These are phyloP conservation scores for Lactifluus rugatus DNA, from an alignment of 768 basidiomycete genomes.

Conservation along the genomic window DNA sequence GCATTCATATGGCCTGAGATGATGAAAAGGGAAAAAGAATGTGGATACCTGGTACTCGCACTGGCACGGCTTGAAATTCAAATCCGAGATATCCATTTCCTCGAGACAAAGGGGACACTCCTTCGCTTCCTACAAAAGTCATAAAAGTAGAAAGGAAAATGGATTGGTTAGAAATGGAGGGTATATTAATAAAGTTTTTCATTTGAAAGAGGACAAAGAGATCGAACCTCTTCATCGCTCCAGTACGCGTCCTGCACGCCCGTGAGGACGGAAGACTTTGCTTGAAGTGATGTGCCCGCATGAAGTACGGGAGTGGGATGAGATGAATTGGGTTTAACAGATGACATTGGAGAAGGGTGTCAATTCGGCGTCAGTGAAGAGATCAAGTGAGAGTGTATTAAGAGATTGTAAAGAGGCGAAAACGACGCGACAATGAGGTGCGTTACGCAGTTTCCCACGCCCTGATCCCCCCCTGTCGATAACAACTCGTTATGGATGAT, in stretches of 20 bases:
- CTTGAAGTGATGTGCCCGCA: constrained; percentile 59
- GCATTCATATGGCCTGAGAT: constrained; percentile 8
- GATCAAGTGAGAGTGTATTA: background rate
- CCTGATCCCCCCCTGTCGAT: background rate
- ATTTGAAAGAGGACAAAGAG: constrained; percentile 28
- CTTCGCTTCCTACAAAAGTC: constrained; percentile 71
- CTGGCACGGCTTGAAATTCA: constrained; percentile 98
- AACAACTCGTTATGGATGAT: constrained; percentile 23
- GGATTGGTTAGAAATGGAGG: background rate
- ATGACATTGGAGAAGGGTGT: constrained; percentile 31
- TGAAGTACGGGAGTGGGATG: constrained; percentile 69
- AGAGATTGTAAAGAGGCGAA: background rate
- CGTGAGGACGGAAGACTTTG: constrained; percentile 77
- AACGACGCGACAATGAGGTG: constrained; percentile 21
- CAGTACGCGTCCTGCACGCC: constrained; percentile 95
- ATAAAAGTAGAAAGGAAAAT: background rate
- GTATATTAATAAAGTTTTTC: background rate
- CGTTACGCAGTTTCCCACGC: constrained; percentile 3
- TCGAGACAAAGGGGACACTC: constrained; percentile 98
- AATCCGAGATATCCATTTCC: constrained; percentile 97
- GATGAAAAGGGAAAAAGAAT: background rate
- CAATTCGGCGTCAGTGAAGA: background rate
- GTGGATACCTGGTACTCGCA: constrained; percentile 88
- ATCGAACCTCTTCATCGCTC: constrained; percentile 79
- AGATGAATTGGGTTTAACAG: constrained; percentile 50